phyloP scores from a whole-genome alignment of 176 grass and related monocot genomes.

The Eragrostis curvula region DNA sequence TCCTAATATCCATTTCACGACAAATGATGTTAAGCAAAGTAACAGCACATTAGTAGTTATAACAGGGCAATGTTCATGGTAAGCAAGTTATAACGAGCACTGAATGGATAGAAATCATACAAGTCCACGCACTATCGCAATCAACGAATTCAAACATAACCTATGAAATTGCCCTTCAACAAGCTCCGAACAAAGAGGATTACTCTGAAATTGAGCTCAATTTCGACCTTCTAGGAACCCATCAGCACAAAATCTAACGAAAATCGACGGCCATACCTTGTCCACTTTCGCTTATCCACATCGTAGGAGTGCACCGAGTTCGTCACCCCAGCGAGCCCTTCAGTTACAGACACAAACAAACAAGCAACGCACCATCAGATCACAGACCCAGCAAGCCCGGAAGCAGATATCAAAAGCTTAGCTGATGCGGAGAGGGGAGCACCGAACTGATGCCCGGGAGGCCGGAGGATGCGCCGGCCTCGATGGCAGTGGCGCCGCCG shows the following conservation, averaged over 20 bases:
- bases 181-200: not conserved
- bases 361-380: slow-evolving; percentile 31
- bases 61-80: not conserved
- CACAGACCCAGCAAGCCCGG: slow-evolving; percentile 1
- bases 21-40: slow-evolving; percentile 1
- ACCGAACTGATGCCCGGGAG: slow-evolving; percentile 87
- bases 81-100: not conserved
- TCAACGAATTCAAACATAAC: not conserved
- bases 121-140: not conserved
- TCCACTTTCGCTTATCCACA: slow-evolving; percentile 77
- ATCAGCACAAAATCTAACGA: not conserved
- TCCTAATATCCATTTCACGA: not conserved
- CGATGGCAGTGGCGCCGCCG: slow-evolving; percentile 94
- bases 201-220: slow-evolving; percentile 26
- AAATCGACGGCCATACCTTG: slow-evolving; percentile 44
- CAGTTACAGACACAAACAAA: slow-evolving; percentile 5
- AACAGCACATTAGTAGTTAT: not conserved
- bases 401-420: slow-evolving; percentile 10
- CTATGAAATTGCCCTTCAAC: not conserved
- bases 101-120: slow-evolving; percentile 19
- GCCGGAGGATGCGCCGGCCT: slow-evolving; percentile 62
- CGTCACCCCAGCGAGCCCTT: slow-evolving; percentile 94
- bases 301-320: slow-evolving; percentile 96
- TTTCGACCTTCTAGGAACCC: not conserved
- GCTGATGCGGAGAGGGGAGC: not conserved